Evolutionary conservation across 192 early-diverging fungal genomes (phyloP).

Genomic region (Lobosporangium transversale): DNA sequence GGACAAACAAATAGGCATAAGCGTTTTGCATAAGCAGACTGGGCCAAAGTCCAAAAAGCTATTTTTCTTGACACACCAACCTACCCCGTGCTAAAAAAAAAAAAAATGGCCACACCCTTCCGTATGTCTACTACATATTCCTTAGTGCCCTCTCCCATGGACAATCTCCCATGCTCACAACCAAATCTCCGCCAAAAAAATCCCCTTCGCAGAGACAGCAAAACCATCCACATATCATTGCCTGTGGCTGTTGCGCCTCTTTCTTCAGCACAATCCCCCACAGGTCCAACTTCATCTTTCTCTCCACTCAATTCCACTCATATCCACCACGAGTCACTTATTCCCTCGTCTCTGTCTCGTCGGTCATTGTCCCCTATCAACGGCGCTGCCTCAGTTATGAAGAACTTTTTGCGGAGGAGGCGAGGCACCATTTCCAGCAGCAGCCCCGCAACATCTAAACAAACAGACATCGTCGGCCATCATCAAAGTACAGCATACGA

Average conservation of each 20-base stretch:
- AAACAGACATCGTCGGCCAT: background rate
- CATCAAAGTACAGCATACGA: background rate
- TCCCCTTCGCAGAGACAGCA: background rate
- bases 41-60: too few relatives aligned
- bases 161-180: background rate
- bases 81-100: background rate
- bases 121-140: background rate
- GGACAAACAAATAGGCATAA: background rate
- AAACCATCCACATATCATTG: background rate
- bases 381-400: conserved; percentile 22
- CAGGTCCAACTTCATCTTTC: background rate
- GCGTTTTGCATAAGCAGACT: background rate
- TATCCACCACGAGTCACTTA: background rate
- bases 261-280: background rate
- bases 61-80: background rate
- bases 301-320: background rate
- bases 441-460: background rate
- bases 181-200: background rate
- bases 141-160: background rate
- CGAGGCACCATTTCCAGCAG: background rate
- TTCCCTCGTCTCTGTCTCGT: background rate
- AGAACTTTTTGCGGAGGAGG: conserved; percentile 17
- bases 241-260: background rate
- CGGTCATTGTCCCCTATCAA: conserved; percentile 27
- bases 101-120: background rate